Conservation (phyloP, 441 rosid genomes). For the Aquilaria agallochum region DNA sequence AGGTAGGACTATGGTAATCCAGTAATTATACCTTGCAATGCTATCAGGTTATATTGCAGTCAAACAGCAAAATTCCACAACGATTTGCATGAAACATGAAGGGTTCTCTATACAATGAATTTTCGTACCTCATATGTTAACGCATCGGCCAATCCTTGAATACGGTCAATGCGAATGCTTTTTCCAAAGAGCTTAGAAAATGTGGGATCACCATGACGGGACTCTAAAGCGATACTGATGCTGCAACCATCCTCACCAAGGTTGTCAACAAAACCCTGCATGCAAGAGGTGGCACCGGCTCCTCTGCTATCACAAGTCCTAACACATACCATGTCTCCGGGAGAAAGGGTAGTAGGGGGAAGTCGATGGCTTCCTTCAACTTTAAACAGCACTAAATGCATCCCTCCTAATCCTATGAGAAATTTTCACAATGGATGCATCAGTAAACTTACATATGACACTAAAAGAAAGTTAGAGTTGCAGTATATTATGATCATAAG, state of each 20-base stretch:
- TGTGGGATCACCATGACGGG: slow-evolving; percentile 96
- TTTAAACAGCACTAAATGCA: slow-evolving; percentile 86
- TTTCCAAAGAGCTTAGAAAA: slow-evolving; percentile 95
- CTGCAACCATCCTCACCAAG: slow-evolving; percentile 97
- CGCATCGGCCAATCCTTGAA: slow-evolving; percentile 87
- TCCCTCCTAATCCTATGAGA: slow-evolving; percentile 83
- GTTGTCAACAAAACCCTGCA: slow-evolving; percentile 91
- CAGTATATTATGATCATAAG: background rate
- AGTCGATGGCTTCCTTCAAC: slow-evolving; percentile 81
- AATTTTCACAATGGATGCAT: slow-evolving; percentile 16
- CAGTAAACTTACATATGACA: slow-evolving; percentile 8
- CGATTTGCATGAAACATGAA: background rate
- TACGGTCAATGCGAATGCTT: slow-evolving; percentile 87
- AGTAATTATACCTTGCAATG: too few relatives aligned
- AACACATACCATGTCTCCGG: slow-evolving; percentile 98
- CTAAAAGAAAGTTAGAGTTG: background rate
- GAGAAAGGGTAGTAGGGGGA: slow-evolving; percentile 92
- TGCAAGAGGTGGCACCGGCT: slow-evolving; percentile 79
- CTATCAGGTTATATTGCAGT: too few relatives aligned
- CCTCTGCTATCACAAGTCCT: slow-evolving; percentile 85
- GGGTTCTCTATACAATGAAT: too few relatives aligned
- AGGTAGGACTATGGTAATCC: too few relatives aligned
- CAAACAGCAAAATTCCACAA: background rate
- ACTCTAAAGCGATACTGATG: slow-evolving; percentile 87
- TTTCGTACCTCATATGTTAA: slow-evolving; percentile 76